A percentile compares a stretch with the other conserved stretches of the same genome.
These are phyloP conservation scores for Tripterygium wilfordii DNA, from an alignment of 177 flowering plant genomes.

Conservation along the genomic window DNA sequence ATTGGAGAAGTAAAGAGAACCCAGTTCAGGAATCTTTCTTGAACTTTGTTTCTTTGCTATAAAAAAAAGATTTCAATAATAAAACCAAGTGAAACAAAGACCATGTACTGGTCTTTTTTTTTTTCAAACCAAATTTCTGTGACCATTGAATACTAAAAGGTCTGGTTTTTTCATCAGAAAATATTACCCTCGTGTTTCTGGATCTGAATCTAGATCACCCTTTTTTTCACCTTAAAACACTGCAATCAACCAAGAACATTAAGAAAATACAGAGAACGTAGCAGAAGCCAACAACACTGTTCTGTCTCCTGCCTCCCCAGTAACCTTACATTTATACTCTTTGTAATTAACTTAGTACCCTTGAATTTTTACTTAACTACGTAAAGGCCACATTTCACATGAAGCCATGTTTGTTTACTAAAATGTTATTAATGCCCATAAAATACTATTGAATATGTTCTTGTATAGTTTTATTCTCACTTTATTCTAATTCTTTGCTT, in stretches of 20 bases:
- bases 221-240: background rate
- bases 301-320: too few relatives aligned
- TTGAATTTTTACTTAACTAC: background rate
- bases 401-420: background rate
- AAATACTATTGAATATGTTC: too few relatives aligned
- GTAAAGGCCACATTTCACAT: conserved; percentile 2
- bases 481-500: too few relatives aligned
- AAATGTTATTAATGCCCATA: background rate
- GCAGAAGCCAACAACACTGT: conserved; percentile 1
- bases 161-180: too few relatives aligned
- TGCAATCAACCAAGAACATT: too few relatives aligned
- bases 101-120: too few relatives aligned
- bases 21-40: conserved; percentile 4
- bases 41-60: background rate
- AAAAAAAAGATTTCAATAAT: background rate
- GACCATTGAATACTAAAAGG: too few relatives aligned
- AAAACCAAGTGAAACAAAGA: too few relatives aligned
- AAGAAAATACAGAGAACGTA: background rate
- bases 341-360: background rate
- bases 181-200: conserved; percentile 5
- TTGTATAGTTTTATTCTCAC: too few relatives aligned
- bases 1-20: background rate
- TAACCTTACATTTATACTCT: background rate
- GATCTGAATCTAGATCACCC: background rate
- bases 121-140: too few relatives aligned